Base-by-base conservation (phyloP, 225 moss, liverwort and hornwort species). In the Sphagnum tenellum region DNA sequence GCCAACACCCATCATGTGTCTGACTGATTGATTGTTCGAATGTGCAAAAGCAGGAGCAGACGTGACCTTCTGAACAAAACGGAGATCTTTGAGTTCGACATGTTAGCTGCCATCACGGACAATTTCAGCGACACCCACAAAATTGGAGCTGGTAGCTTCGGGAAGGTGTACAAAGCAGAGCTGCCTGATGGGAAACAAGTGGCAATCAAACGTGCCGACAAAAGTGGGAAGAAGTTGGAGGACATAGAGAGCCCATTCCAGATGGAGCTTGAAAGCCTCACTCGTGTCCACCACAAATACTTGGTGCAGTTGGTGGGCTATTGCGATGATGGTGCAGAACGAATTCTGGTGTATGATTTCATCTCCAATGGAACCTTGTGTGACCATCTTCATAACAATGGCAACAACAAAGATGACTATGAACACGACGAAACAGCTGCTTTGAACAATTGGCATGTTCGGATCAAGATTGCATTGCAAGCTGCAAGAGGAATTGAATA, bases 191-290 rank as follows among this genome's bases (percentile, higher is more conserved):
- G 77, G 46, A 57, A 73, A 50, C 61, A 65, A 13, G 77, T 72
- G 12, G 77, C 77, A 2, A 69, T 77, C 51, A 77, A 77, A 54
- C 64, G 77, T 29, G 71, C 76, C 3, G 71, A 71, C 29, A 45
- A 60, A 3, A 69, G 57, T 12, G 4, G 54, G 29, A n/a, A 12
- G 14, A 71, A 68, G 50, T 8, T 63, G 10, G 46, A 61, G 66
- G 56, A 69, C 49, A 67, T 62, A 48, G 61, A 59, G 50, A 67
- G 61, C 4, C 48, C 55, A 10, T 64, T 64, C 64, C 61, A 49
- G 4, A 64, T 56, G 9, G 64, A 71, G 58, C 56, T 71, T 0
- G 64, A 71, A 49, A 44, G 66, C 9, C 51, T 72, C 12, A 62
- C 70, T 10, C 12, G 70, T 2, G 45, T 70, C 44, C 65, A 66